Evolutionary conservation across 1,284 basidiomycete species (phyloP).

Genomic region (Leccinum fallax): DNA sequence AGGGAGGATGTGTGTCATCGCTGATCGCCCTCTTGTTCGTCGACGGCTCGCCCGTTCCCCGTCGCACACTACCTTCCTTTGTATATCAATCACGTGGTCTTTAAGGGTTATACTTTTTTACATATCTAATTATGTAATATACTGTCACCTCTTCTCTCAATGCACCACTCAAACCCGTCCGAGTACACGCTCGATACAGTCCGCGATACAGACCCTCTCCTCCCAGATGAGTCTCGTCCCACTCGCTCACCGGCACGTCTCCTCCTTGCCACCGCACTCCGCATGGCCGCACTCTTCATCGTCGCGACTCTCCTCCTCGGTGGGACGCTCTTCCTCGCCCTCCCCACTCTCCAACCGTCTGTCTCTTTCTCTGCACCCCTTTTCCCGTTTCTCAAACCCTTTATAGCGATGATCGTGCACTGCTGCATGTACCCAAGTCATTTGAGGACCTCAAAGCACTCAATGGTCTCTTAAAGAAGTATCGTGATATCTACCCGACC

Average conservation of each 20-base stretch:
- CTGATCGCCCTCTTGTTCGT: slow-evolving; percentile 20
- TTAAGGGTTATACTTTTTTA: not conserved
- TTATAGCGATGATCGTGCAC: slow-evolving; percentile 68
- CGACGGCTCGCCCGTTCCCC: slow-evolving; percentile 12
- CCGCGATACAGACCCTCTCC: slow-evolving; percentile 45
- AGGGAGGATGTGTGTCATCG: slow-evolving; percentile 50
- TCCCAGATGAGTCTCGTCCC: slow-evolving; percentile 29
- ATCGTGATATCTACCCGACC: slow-evolving; percentile 81
- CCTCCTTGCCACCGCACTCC: slow-evolving; percentile 77
- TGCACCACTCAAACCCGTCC: slow-evolving; percentile 49
- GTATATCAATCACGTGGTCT: slow-evolving; percentile 25
- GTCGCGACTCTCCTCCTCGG: slow-evolving; percentile 71
- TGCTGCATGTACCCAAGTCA: slow-evolving; percentile 79
- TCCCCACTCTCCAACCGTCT: slow-evolving; percentile 79
- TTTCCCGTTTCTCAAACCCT: slow-evolving; percentile 6
- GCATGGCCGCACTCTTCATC: slow-evolving; percentile 79
- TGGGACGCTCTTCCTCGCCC: slow-evolving; percentile 74
- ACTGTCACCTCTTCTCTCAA: slow-evolving; percentile 4
- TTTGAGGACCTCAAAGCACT: slow-evolving; percentile 82
- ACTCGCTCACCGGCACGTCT: slow-evolving; percentile 54
- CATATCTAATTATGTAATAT: not conserved
- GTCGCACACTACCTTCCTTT: slow-evolving; percentile 25
- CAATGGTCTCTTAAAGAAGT: slow-evolving; percentile 85
- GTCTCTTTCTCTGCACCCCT: slow-evolving; percentile 28
- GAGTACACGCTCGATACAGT: slow-evolving; percentile 61